Evolutionary conservation across 441 rosid species (phyloP).

Genomic region (Syzygium syzygioides): DNA sequence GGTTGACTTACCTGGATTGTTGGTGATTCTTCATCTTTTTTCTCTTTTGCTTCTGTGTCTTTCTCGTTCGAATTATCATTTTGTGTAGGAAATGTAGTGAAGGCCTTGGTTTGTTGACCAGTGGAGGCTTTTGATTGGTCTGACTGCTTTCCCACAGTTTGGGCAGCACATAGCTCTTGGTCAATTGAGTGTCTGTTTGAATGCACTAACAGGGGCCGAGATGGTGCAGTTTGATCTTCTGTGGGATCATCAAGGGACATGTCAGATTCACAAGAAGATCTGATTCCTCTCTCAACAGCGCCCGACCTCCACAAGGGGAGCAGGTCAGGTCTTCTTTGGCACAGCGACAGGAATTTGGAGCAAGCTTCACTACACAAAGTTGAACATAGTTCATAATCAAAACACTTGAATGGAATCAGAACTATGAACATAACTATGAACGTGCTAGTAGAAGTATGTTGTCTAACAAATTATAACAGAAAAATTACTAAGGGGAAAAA

Average conservation of each 20-base stretch:
- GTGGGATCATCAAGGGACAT: slow-evolving; percentile 84
- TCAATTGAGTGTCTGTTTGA: slow-evolving; percentile 28
- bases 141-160: slow-evolving; percentile 17
- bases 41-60: slow-evolving; percentile 41
- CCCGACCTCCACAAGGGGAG: slow-evolving; percentile 50
- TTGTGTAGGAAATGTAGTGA: slow-evolving; percentile 11
- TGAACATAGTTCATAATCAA: background rate
- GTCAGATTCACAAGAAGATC: slow-evolving; percentile 89
- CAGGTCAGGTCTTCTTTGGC: slow-evolving; percentile 83
- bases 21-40: slow-evolving; percentile 34
- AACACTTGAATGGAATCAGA: background rate
- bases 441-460: slow-evolving; percentile 4
- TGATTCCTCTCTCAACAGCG: slow-evolving; percentile 51
- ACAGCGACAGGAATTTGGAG: slow-evolving; percentile 58
- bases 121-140: slow-evolving; percentile 31
- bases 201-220: slow-evolving; percentile 22
- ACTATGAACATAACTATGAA: background rate
- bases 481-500: background rate
- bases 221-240: slow-evolving; percentile 46
- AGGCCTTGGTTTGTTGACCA: slow-evolving; percentile 25
- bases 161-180: slow-evolving; percentile 29
- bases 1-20: slow-evolving; percentile 53
- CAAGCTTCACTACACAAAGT: slow-evolving; percentile 76
- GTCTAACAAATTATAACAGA: background rate
- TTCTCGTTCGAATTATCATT: slow-evolving; percentile 19